Evolutionary conservation across 805 yeast genomes (phyloP).

Genomic region (Cyberlindnera subsufficiens): DNA sequence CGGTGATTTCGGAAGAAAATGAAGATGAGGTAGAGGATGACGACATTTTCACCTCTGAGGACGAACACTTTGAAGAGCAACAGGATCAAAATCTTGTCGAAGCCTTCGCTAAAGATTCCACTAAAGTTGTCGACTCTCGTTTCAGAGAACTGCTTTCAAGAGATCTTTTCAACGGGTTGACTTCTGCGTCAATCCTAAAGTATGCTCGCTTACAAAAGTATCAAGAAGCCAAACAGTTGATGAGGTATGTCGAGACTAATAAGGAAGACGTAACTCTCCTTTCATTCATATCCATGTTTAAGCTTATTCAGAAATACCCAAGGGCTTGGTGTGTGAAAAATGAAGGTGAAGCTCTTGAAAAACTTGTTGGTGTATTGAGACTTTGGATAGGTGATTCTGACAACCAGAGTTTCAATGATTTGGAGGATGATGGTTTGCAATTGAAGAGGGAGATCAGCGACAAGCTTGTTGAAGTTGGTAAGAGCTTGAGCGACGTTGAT

Average conservation of each 20-base stretch:
- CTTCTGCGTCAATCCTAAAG: constrained; percentile 20
- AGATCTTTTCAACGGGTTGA: constrained; percentile 21
- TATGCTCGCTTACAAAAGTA: constrained; percentile 14
- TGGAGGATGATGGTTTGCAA: constrained; percentile 17
- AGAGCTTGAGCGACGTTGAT: constrained; percentile 17
- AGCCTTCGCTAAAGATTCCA: background rate
- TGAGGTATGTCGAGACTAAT: constrained; percentile 15
- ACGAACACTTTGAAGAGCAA: background rate
- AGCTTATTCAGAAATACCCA: constrained; percentile 22
- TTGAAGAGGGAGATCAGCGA: constrained; percentile 27
- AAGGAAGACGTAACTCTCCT: constrained; percentile 19
- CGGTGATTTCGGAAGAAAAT: constrained; percentile 4
- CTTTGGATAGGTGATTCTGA: constrained; percentile 25
- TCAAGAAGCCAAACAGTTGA: constrained; percentile 10
- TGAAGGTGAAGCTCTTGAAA: constrained; percentile 15
- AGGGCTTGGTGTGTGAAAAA: constrained; percentile 17
- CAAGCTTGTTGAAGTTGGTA: constrained; percentile 22
- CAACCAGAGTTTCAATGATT: constrained; percentile 19
- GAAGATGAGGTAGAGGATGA: background rate
- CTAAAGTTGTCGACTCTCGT: constrained; percentile 9
- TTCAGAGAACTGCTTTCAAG: constrained; percentile 17
- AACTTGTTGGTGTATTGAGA: constrained; percentile 20
- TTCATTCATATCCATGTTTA: constrained; percentile 24
- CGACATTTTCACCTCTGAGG: constrained; percentile 4
- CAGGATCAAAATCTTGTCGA: background rate